These are phyloP conservation scores for Ogataea polymorpha DNA, from an alignment of 805 yeast genomes.

Conservation along the genomic window DNA sequence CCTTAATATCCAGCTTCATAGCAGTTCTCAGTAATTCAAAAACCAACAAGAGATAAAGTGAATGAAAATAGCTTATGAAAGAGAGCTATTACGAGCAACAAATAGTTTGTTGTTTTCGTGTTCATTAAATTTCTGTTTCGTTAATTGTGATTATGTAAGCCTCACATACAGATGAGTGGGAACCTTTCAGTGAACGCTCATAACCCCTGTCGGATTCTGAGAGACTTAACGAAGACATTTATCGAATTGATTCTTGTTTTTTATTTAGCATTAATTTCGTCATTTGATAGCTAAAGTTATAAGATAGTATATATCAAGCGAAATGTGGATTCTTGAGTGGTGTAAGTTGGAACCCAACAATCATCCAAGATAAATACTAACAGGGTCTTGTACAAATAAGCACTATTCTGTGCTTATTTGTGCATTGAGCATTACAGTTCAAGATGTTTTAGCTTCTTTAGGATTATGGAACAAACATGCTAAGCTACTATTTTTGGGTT, in stretches of 20 bases:
- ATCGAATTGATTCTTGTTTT: not conserved
- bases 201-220: conserved; percentile 5
- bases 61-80: too few species aligned
- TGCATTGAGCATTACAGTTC: conserved; percentile 39
- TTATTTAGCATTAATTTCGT: conserved; percentile 1
- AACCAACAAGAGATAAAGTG: too few species aligned
- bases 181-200: conserved; percentile 1
- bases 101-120: conserved; percentile 14
- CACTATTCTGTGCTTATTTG: conserved; percentile 5
- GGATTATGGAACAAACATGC: conserved; percentile 95
- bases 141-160: conserved; percentile 2
- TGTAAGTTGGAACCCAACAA: conserved; percentile 30
- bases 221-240: not conserved
- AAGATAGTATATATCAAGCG: not conserved
- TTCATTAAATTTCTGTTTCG: conserved; percentile 9
- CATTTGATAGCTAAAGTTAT: not conserved
- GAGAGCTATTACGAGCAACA: not conserved
- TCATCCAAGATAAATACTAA: conserved; percentile 5
- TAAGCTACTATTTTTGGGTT: conserved; percentile 89
- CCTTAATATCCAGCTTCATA: conserved; percentile 52
- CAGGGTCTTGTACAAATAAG: conserved; percentile 1
- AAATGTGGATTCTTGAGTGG: conserved; percentile 39
- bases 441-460: conserved; percentile 72
- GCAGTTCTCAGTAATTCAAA: not conserved
- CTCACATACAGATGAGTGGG: not conserved